Conservation (phyloP, 169 alveolate genomes). For the Eimeria maxima region DNA sequence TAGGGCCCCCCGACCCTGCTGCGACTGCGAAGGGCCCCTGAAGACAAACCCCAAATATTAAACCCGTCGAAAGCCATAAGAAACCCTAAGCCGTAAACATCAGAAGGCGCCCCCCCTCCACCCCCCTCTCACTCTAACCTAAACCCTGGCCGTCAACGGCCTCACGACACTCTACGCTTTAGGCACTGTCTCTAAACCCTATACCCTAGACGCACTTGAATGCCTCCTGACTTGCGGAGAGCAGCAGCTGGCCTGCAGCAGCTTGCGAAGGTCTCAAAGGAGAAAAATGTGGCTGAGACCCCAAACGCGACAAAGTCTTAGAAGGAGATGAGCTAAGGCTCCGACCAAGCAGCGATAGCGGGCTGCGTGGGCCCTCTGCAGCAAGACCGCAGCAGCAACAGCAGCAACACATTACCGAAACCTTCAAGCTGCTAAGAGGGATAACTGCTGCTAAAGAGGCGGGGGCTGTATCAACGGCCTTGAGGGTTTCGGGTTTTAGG, state of each 20-base stretch:
- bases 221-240: slow-evolving; percentile 49
- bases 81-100: neutral
- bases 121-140: too few species aligned
- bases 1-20: neutral
- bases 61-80: neutral
- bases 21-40: neutral
- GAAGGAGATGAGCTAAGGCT: slow-evolving; percentile 1
- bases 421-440: neutral
- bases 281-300: neutral
- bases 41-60: neutral
- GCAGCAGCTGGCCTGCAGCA: slow-evolving; percentile 62
- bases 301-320: neutral
- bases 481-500: neutral
- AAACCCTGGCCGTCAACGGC: too few species aligned
- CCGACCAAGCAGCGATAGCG: neutral
- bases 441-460: neutral
- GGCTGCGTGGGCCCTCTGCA: slow-evolving; percentile 57
- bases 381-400: slow-evolving; percentile 9
- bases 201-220: neutral
- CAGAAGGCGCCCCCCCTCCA: too few species aligned
- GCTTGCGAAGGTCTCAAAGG: neutral
- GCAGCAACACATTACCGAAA: too few species aligned
- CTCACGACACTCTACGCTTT: too few species aligned
- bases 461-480: neutral
- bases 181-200: neutral